A percentile compares a stretch with the other conserved stretches of the same genome.
phyloP scores from a whole-genome alignment of 2,329 filamentous ascomycete species.

The Fusarium neocosmosporiellum region DNA sequence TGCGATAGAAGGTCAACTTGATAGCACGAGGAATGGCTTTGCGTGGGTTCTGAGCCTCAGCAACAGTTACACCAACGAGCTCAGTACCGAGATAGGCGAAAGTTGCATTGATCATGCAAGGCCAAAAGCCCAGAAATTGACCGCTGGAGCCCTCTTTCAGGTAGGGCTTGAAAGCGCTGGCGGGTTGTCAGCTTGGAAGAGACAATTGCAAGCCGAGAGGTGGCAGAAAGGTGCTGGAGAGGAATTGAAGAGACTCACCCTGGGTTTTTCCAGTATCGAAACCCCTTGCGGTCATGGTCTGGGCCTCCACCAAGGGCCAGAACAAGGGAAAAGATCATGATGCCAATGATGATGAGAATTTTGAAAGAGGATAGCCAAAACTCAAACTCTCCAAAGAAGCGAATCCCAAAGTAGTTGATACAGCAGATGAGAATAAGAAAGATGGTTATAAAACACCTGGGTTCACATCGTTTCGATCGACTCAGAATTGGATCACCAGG shows the following conservation, averaged over 20 bases:
- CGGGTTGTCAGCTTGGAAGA: slow-evolving; percentile 1
- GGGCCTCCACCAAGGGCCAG: slow-evolving; percentile 74
- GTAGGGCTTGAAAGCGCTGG: slow-evolving; percentile 51
- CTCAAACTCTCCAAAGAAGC: slow-evolving; percentile 74
- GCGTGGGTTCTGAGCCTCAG: slow-evolving; percentile 82
- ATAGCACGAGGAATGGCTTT: slow-evolving; percentile 81
- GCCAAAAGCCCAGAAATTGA: slow-evolving; percentile 73
- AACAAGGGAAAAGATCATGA: slow-evolving; percentile 74
- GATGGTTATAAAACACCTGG: slow-evolving; percentile 83
- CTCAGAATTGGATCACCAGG: slow-evolving; percentile 83
- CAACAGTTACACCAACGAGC: slow-evolving; percentile 81
- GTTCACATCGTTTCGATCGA: slow-evolving; percentile 72
- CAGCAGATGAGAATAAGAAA: slow-evolving; percentile 71
- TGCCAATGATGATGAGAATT: slow-evolving; percentile 71
- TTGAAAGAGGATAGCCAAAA: slow-evolving; percentile 75
- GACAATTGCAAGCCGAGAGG: not conserved
- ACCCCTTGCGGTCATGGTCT: slow-evolving; percentile 70
- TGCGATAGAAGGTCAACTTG: slow-evolving; percentile 84
- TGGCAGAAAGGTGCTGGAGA: not conserved
- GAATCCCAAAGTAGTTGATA: slow-evolving; percentile 78
- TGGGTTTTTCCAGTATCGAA: slow-evolving; percentile 73
- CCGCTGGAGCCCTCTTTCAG: slow-evolving; percentile 50
- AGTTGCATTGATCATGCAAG: slow-evolving; percentile 78
- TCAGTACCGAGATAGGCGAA: slow-evolving; percentile 85
- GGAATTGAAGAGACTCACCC: slow-evolving; percentile 46